Evolutionary conservation across 2,329 filamentous ascomycete genomes (phyloP), one percentile per base, ranked within the genome.

Genomic region (Stromatinia cepivora): DNA sequence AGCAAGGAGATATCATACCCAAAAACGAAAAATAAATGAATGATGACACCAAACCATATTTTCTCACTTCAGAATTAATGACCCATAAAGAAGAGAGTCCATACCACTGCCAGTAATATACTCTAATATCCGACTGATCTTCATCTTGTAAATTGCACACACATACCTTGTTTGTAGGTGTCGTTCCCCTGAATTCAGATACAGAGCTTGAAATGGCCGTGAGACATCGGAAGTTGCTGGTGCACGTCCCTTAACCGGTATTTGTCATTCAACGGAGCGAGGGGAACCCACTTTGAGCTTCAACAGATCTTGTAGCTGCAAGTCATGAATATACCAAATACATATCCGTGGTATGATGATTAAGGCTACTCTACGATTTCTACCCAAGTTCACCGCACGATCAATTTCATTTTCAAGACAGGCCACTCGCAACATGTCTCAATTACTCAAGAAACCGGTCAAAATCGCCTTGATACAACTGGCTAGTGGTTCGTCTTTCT

Each of bases 391-490:
- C 46, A 66, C 25, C 48, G 50, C 25, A 42, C 59, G 70, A 34
- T 61, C 58, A 31, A 54, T 31, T 11, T 50, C 45, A 13, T 36
- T 25, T 36, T 22, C 69, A 4, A 59, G 45, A n/a, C 70, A 73
- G 69, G 59, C 62, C 36, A 71, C 73, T 31, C 62, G 69, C 45
- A 77, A 56, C 45, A 79, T 78, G 77, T 69, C 74, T 34, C 69
- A 69, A 31, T 57, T 94, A 64, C 86, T 97, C 71, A 90, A 90
- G 81, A 86, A 91, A 79, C 88, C 90, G 52, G 83, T 96, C 77
- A 94, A 92, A 81, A 85, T 97, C 58, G 91, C 92, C 46, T 87
- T 93, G 75, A 85, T 97, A 72, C 93, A 97, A 81, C 87, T 97
- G 46, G 89, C 92, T 69, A 89, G 90, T 71, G 91, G 86, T 87